A percentile compares a stretch with the other conserved stretches of the same genome.
Conservation (phyloP, 2,329 filamentous ascomycete genomes). For the Dryadomyces quercus-mongolicae region DNA sequence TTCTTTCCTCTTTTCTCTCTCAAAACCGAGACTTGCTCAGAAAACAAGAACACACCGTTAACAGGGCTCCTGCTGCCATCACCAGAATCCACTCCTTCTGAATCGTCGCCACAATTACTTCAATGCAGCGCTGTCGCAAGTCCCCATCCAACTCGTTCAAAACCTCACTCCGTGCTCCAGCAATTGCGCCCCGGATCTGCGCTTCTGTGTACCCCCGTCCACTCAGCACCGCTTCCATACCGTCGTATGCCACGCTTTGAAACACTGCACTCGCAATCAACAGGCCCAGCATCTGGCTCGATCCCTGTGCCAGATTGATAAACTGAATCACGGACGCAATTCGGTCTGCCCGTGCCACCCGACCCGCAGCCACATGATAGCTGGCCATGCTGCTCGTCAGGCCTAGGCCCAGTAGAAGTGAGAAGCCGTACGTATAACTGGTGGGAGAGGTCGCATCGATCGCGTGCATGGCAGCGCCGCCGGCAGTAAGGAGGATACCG, state of each 20-base stretch:
- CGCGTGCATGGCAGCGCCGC: constrained; percentile 22
- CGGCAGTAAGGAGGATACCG: constrained; percentile 21
- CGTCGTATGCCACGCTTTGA: constrained; percentile 6
- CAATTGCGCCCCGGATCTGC: constrained; percentile 8
- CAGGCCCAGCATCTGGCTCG: constrained; percentile 10
- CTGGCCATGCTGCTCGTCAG: constrained; percentile 21
- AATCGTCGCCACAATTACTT: constrained; percentile 7
- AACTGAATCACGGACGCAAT: constrained; percentile 21
- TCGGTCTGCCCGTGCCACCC: constrained; percentile 8
- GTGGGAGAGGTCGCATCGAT: constrained; percentile 14
- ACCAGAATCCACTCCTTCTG: constrained; percentile 9
- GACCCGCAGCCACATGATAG: constrained; percentile 21
- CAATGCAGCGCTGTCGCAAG: constrained; percentile 3
- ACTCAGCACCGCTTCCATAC: not conserved
- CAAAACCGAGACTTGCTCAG: constrained; percentile 24
- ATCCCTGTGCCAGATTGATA: constrained; percentile 21
- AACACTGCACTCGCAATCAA: constrained; percentile 12
- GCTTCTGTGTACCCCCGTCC: constrained; percentile 4
- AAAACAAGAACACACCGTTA: constrained; percentile 1
- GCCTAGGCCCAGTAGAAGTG: constrained; percentile 27
- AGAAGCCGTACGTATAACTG: constrained; percentile 19
- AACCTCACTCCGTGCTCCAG: constrained; percentile 5
- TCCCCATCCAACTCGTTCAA: not conserved
- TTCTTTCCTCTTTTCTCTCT: not conserved
- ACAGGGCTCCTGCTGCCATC: constrained; percentile 3